Evolutionary conservation across 345 rosid species (phyloP).

Genomic region (Euphorbia tirucalli): DNA sequence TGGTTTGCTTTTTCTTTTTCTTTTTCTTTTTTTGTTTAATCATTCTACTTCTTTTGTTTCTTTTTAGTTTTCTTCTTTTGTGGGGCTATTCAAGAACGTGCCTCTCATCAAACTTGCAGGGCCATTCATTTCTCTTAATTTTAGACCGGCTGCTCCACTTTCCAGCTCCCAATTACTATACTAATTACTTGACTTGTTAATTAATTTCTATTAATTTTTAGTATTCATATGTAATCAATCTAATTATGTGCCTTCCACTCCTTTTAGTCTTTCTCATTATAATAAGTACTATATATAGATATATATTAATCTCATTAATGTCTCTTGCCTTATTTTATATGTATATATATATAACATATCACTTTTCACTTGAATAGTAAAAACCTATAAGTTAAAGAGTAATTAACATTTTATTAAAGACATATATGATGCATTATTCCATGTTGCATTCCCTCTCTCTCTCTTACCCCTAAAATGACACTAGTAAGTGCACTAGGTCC

Average conservation of each 20-base stretch:
- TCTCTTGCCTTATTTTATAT: neutral
- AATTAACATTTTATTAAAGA: too few relatives aligned
- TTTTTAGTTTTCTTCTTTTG: conserved; percentile 20
- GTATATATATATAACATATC: too few relatives aligned
- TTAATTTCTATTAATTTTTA: neutral
- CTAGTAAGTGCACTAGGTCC: too few relatives aligned
- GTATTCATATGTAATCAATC: neutral
- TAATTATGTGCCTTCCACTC: conserved; percentile 6
- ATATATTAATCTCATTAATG: neutral
- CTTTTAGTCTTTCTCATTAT: neutral
- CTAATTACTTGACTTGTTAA: neutral
- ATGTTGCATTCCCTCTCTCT: too few relatives aligned
- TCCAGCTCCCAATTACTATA: too few relatives aligned
- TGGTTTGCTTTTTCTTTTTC: neutral
- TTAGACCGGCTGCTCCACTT: conserved; percentile 8
- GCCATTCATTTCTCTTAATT: conserved; percentile 12
- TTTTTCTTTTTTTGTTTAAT: conserved; percentile 26
- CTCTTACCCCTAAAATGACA: too few relatives aligned
- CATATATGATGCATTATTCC: too few relatives aligned
- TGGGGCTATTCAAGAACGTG: conserved; percentile 55
- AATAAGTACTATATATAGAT: neutral
- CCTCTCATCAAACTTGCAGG: conserved; percentile 51
- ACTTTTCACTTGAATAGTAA: too few relatives aligned
- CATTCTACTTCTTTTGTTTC: conserved; percentile 20
- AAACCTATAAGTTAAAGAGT: too few relatives aligned